These are phyloP conservation scores for Dactylorhiza incarnata DNA, from an alignment of 106 monocot genomes.

Conservation along the genomic window DNA sequence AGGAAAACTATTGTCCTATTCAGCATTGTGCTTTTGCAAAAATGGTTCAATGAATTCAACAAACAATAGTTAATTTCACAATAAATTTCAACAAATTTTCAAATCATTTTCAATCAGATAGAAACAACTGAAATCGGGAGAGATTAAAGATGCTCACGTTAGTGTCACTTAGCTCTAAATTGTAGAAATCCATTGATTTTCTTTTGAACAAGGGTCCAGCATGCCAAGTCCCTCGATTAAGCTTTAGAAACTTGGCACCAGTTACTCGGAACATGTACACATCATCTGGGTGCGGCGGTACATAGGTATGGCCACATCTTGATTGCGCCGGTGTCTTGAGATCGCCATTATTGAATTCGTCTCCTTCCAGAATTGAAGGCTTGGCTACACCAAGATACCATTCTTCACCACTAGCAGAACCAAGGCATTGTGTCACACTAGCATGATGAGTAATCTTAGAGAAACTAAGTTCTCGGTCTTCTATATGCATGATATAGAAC, in stretches of 20 bases:
- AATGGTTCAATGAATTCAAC: neutral
- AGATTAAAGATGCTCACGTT: slow-evolving; percentile 39
- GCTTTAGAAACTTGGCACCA: slow-evolving; percentile 79
- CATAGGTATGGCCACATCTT: slow-evolving; percentile 56
- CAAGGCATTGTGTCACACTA: slow-evolving; percentile 94
- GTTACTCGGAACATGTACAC: slow-evolving; percentile 60
- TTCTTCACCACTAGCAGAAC: slow-evolving; percentile 57
- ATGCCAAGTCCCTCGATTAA: slow-evolving; percentile 87
- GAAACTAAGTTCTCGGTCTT: slow-evolving; percentile 57
- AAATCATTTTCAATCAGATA: neutral
- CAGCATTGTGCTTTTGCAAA: neutral
- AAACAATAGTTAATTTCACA: neutral
- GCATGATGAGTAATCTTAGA: slow-evolving; percentile 85
- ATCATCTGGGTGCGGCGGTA: slow-evolving; percentile 67
- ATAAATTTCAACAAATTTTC: neutral
- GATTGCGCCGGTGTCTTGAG: slow-evolving; percentile 24
- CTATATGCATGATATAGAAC: slow-evolving; percentile 80
- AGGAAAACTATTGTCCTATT: neutral
- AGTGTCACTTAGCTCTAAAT: slow-evolving; percentile 96
- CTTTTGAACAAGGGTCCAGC: slow-evolving; percentile 80
- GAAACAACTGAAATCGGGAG: neutral
- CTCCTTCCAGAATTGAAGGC: slow-evolving; percentile 50
- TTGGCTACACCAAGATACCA: slow-evolving; percentile 93
- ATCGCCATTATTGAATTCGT: slow-evolving; percentile 3
- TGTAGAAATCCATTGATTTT: slow-evolving; percentile 80